Percentiles rank a stretch among this genome's conserved stretches.
These are phyloP conservation scores for Phoma sp. DNA, from an alignment of 2,329 filamentous ascomycete genomes.

Conservation along the genomic window DNA sequence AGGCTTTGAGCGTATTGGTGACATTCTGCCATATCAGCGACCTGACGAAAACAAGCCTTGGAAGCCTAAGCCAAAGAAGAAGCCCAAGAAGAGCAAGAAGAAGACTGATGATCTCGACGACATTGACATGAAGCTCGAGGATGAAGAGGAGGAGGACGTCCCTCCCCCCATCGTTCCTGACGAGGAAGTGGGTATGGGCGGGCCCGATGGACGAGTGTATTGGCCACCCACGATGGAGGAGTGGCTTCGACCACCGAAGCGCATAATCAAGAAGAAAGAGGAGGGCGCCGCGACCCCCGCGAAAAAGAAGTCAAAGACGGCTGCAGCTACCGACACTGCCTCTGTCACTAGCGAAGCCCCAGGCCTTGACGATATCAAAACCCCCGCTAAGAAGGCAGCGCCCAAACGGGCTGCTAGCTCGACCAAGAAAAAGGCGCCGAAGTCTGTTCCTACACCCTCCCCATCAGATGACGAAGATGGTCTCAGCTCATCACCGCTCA, in stretches of 20 bases:
- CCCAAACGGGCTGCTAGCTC: conserved; percentile 34
- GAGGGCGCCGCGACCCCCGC: conserved; percentile 38
- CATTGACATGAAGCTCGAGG: conserved; percentile 52
- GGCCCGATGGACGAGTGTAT: conserved; percentile 79
- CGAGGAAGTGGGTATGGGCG: conserved; percentile 85
- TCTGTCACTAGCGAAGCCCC: conserved; percentile 34
- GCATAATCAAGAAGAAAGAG: conserved; percentile 65
- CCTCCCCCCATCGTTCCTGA: conserved; percentile 58
- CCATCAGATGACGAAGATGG: conserved; percentile 46
- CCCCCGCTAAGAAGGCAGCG: conserved; percentile 48
- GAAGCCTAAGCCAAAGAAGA: conserved; percentile 50
- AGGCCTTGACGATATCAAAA: conserved; percentile 43
- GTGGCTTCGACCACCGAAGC: conserved; percentile 83
- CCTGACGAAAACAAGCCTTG: conserved; percentile 72
- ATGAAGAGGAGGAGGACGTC: conserved; percentile 47
- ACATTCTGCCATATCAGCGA: conserved; percentile 78
- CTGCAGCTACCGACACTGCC: conserved; percentile 28
- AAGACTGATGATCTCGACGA: conserved; percentile 47
- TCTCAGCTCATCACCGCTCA: conserved; percentile 46
- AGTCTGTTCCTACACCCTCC: conserved; percentile 52
- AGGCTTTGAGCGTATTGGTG: conserved; percentile 75
- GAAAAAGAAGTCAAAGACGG: conserved; percentile 43
- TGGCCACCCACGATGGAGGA: conserved; percentile 92
- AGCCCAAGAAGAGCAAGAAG: conserved; percentile 55
- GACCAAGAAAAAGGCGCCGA: conserved; percentile 48